Conservation (phyloP, 2,329 filamentous ascomycete genomes). For the Colletotrichum sp. region DNA sequence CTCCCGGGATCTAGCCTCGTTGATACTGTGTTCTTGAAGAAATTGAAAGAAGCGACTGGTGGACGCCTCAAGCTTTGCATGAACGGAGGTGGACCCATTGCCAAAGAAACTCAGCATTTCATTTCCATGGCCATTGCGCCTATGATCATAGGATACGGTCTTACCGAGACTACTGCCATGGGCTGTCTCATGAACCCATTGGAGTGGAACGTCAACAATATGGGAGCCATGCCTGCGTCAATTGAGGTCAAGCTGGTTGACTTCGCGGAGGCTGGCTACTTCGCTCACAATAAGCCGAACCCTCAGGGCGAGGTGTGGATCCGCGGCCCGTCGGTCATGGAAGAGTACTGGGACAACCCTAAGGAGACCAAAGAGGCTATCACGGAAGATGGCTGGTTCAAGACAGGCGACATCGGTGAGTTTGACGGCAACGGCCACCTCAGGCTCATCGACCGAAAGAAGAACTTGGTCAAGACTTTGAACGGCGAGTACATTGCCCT, state of each 20-base stretch:
- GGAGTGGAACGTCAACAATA: slow-evolving; percentile 74
- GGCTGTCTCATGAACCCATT: slow-evolving; percentile 76
- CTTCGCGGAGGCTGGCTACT: slow-evolving; percentile 83
- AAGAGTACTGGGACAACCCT: slow-evolving; percentile 78
- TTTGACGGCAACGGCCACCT: slow-evolving; percentile 76
- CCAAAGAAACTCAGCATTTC: slow-evolving; percentile 86
- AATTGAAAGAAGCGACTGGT: slow-evolving; percentile 88
- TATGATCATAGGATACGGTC: slow-evolving; percentile 87
- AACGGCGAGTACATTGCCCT: slow-evolving; percentile 85
- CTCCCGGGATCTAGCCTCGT: slow-evolving; percentile 72
- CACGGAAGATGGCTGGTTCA: slow-evolving; percentile 82
- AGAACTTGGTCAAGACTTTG: slow-evolving; percentile 85
- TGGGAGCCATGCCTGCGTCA: slow-evolving; percentile 75
- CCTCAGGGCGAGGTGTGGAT: slow-evolving; percentile 91
- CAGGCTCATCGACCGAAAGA: slow-evolving; percentile 82
- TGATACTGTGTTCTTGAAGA: slow-evolving; percentile 85
- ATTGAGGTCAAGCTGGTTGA: slow-evolving; percentile 88
- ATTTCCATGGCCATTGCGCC: slow-evolving; percentile 87
- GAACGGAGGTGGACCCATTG: slow-evolving; percentile 85
- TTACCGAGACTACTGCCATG: slow-evolving; percentile 85
- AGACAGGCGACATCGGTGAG: slow-evolving; percentile 84
- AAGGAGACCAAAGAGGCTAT: slow-evolving; percentile 76
- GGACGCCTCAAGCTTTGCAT: slow-evolving; percentile 80
- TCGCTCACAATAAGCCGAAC: slow-evolving; percentile 73
- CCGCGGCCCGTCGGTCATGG: slow-evolving; percentile 73